These are phyloP conservation scores for Microdochium nivale DNA, from an alignment of 2,329 filamentous ascomycete species.

Conservation along the genomic window DNA sequence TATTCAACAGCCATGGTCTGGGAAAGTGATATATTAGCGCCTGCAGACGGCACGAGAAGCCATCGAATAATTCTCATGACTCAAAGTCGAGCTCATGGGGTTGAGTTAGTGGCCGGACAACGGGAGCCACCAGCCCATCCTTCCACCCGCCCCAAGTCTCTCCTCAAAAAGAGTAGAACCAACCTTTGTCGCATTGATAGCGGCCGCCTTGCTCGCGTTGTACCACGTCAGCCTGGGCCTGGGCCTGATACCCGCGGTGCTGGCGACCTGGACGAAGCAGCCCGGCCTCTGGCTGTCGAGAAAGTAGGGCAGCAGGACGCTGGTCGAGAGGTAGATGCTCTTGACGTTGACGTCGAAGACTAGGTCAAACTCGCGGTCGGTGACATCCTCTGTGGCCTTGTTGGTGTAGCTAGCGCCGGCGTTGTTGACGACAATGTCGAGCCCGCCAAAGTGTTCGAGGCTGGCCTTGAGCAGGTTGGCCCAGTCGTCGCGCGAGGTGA, in stretches of 20 bases:
- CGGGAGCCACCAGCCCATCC: too few species aligned
- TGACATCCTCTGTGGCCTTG: slow-evolving; percentile 55
- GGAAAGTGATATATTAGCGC: slow-evolving; percentile 1
- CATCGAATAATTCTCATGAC: too few species aligned
- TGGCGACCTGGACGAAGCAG: slow-evolving; percentile 57
- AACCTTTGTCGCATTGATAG: slow-evolving; percentile 46
- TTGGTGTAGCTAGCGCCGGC: slow-evolving; percentile 50
- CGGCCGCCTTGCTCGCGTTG: slow-evolving; percentile 59
- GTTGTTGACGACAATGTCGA: slow-evolving; percentile 55
- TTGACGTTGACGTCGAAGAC: slow-evolving; percentile 64
- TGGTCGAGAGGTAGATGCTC: slow-evolving; percentile 52
- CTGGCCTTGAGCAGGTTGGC: slow-evolving; percentile 34
- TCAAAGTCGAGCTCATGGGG: too few species aligned
- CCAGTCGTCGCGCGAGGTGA: slow-evolving; percentile 46
- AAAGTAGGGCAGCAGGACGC: slow-evolving; percentile 52
- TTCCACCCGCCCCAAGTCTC: too few species aligned
- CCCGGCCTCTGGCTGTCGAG: slow-evolving; percentile 44
- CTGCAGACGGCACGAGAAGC: not conserved
- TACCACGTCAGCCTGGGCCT: slow-evolving; percentile 60
- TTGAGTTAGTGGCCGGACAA: too few species aligned
- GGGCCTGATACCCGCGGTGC: slow-evolving; percentile 52
- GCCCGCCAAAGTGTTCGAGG: slow-evolving; percentile 37
- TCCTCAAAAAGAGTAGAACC: not conserved
- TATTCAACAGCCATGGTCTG: slow-evolving; percentile 60
- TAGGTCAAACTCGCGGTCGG: slow-evolving; percentile 56